Conservation (phyloP, 2,329 filamentous ascomycete species). For the Neurospora crassa region DNA sequence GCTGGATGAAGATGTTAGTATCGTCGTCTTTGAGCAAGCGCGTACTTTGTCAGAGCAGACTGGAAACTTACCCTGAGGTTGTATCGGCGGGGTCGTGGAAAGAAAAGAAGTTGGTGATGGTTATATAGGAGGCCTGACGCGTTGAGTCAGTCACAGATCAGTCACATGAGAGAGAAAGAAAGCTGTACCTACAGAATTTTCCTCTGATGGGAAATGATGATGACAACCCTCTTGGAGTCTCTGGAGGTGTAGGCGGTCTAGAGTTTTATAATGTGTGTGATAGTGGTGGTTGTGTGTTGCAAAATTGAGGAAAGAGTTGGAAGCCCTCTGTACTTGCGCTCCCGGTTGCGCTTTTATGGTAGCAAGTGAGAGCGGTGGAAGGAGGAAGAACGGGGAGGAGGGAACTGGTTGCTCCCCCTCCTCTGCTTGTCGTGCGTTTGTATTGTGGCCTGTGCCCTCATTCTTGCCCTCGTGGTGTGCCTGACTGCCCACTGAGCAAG, state of each 20-base stretch:
- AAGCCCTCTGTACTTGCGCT: neutral
- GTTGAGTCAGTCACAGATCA: neutral
- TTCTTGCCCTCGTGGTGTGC: no score
- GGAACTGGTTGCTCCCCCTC: neutral
- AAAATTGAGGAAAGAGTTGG: neutral
- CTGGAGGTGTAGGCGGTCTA: neutral
- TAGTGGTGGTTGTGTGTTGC: neutral
- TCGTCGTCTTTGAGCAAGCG: neutral
- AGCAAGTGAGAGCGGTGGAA: neutral
- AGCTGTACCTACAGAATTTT: neutral
- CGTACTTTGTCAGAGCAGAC: neutral
- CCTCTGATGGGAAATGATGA: neutral
- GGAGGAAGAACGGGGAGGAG: neutral
- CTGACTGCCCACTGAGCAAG: no score
- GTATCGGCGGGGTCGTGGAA: neutral
- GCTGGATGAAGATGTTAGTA: neutral
- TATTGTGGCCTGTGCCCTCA: neutral
- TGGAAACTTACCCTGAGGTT: neutral
- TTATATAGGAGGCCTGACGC: neutral
- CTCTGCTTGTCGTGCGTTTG: neutral
- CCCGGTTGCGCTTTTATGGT: neutral
- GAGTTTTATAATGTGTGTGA: neutral
- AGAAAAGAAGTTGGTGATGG: neutral
- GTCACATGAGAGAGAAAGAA: neutral
- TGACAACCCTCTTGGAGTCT: neutral